A percentile compares a stretch with the other conserved stretches of the same genome.
Evolutionary conservation across 345 rosid genomes (phyloP).

Genomic region (Theobroma cacao): DNA sequence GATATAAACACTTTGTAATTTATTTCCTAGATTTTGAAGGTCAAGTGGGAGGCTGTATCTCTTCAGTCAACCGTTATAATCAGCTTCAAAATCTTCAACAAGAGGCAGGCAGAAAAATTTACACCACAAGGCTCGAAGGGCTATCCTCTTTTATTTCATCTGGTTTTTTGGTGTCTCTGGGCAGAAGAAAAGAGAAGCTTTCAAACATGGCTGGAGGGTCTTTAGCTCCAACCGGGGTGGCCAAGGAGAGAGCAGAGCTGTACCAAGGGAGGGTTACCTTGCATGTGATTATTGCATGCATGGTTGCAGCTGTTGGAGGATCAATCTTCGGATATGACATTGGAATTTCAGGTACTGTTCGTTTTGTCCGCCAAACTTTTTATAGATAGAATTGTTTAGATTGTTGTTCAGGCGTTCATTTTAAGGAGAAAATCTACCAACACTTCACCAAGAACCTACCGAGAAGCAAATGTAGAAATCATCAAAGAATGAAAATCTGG

Average conservation of each 20-base stretch:
- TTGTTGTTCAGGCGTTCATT: neutral
- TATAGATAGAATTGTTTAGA: neutral
- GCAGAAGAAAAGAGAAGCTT: neutral
- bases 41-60: conserved; percentile 1
- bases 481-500: neutral
- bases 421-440: neutral
- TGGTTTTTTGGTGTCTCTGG: conserved; percentile 6
- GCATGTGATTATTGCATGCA: conserved; percentile 65
- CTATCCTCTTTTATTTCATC: neutral
- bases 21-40: neutral
- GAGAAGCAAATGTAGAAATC: neutral
- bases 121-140: neutral
- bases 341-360: conserved; percentile 70
- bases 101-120: neutral
- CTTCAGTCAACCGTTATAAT: neutral
- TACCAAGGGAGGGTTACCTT: conserved; percentile 76
- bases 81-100: neutral
- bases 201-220: conserved; percentile 79
- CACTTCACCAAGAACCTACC: neutral
- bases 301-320: conserved; percentile 84
- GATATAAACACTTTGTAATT: neutral
- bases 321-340: conserved; percentile 88
- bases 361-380: neutral
- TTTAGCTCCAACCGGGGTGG: conserved; percentile 67
- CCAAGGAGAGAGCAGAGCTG: conserved; percentile 77